Percentiles rank a stretch among this genome's conserved stretches.
These are phyloP conservation scores for Westerdykella ornata DNA, from an alignment of 2,329 filamentous ascomycete genomes.

Conservation along the genomic window DNA sequence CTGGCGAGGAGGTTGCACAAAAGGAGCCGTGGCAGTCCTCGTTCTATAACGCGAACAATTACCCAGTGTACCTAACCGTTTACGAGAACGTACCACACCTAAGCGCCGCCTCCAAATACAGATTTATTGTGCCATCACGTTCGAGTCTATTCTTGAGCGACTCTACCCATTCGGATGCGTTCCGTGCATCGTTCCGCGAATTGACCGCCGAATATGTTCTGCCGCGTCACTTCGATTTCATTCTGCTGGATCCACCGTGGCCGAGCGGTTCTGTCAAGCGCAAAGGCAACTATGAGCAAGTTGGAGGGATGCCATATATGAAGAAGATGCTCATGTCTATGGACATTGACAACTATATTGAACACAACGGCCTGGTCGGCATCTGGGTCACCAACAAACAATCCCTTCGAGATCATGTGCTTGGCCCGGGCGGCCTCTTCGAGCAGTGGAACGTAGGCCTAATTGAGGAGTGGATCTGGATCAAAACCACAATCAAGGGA, in stretches of 20 bases:
- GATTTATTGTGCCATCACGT: conserved; percentile 44
- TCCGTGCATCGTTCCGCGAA: conserved; percentile 34
- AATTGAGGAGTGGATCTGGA: conserved; percentile 69
- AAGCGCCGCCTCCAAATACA: conserved; percentile 9
- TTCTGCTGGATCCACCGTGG: conserved; percentile 74
- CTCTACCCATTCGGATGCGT: conserved; percentile 30
- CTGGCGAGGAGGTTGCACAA: conserved; percentile 5
- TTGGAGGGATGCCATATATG: conserved; percentile 44
- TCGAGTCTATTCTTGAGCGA: conserved; percentile 48
- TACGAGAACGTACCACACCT: conserved; percentile 7
- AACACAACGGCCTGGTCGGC: conserved; percentile 49
- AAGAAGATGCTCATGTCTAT: conserved; percentile 36
- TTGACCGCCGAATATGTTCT: conserved; percentile 37
- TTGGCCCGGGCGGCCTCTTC: conserved; percentile 56
- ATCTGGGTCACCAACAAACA: conserved; percentile 74
- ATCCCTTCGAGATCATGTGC: conserved; percentile 47
- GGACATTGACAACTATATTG: conserved; percentile 42
- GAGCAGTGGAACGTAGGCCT: conserved; percentile 59
- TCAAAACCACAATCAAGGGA: conserved; percentile 62
- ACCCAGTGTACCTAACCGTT: conserved; percentile 23
- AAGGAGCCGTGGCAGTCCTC: conserved; percentile 22
- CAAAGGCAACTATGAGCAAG: conserved; percentile 47
- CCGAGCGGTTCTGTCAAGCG: conserved; percentile 67
- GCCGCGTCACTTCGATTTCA: conserved; percentile 54
- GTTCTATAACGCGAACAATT: conserved; percentile 26